Base-by-base conservation (phyloP, 23 red algal species). In the Cyanidium caldarium region DNA sequence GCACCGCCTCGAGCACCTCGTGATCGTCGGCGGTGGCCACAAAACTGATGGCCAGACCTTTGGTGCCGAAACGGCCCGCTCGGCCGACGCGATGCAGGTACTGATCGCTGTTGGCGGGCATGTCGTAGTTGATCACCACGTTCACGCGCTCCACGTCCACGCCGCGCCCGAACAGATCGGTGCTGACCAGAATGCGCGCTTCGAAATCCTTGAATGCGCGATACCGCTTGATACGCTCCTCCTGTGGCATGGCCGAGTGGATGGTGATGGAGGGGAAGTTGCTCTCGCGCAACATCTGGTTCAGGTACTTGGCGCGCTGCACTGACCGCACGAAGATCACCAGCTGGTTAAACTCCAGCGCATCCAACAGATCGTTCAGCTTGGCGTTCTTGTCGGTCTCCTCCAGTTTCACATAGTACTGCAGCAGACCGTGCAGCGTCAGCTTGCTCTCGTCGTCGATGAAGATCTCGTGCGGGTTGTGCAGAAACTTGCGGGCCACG, bases 71-170 rank as follows among this genome's bases (percentile, higher is more conserved):
- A 19, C 84, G 71, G 35, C 92, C 92, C 33, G 84, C 84, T 14
- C 92, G 69, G 40, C 92, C 92, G 46, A 98, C 84, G 35, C 92
- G 73, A 46, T 98, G 84, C 16, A 98, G 65, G 51, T 98, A 98
- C 40, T 72, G 75, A 35, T 98, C 92, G 7, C 78, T 79, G 67
- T 70, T 66, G 1, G 70, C 57, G 1, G 84, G 67, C 92, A 98
- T 88, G 45, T 98, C 92, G 34, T 98, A 98, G 45, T 98, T 98
- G 65, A 98, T 98, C 35, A 98, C 92, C 23, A 98, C 83, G 35
- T 88, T 98, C 12, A 98, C 84, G 42, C 84, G 40, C 69, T 98
- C 84, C 38, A 98, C 76, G 33, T 98, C 92, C 44, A 98, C 87
- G 15, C 92, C 92, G 40, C 92, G 69, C 25, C 69, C 79, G 45